Evolutionary conservation across 169 alveolate species (phyloP), one percentile per base, ranked within the genome.

Genomic region (Eimeria necatrix): DNA sequence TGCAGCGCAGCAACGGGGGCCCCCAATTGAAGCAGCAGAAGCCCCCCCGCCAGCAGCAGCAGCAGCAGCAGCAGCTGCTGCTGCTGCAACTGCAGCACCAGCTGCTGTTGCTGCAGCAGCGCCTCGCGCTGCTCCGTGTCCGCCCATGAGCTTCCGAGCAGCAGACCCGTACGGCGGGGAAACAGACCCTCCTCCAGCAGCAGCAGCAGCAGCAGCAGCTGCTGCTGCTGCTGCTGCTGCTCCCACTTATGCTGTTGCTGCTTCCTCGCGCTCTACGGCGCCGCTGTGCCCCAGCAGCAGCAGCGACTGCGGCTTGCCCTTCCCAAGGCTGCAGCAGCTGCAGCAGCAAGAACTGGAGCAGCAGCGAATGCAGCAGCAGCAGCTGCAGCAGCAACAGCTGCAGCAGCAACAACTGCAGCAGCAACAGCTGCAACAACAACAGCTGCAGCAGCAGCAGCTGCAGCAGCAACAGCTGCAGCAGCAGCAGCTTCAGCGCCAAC

Each of bases 151-250:
- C 4, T 61, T 18, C n/a, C 12, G 73, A 61, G 73, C 73, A 7
- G 73, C 73, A 7, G 73, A 7, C n/a, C 5, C 73, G 12, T 61
- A 61, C 73, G 73, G 73, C 4, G 73, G n/a, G n/a, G 73, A 61
- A 61, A 24, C 73, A 61, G 73, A 61, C 24, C 73, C 73, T 4
- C 73, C 73, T 61, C 32, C 73, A n/a, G n/a, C n/a, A n/a, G n/a
- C n/a, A n/a, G n/a, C n/a, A n/a, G n/a, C n/a, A 18, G 73, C 73
- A 18, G 73, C 73, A 18, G 73, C 73, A 18, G 73, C 73, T 61
- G 73, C 73, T 61, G 73, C 73, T 61, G 73, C 73, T 71, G 81
- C 81, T 7, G 81, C 81, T 71, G 81, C 81, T 71, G 81, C 49
- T 4, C 6, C 78, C 49, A n/a, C 78, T 32, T 68, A 68, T 68